These are phyloP conservation scores for Holtermanniella nyarrowii DNA, from an alignment of 768 basidiomycete species.

Conservation along the genomic window DNA sequence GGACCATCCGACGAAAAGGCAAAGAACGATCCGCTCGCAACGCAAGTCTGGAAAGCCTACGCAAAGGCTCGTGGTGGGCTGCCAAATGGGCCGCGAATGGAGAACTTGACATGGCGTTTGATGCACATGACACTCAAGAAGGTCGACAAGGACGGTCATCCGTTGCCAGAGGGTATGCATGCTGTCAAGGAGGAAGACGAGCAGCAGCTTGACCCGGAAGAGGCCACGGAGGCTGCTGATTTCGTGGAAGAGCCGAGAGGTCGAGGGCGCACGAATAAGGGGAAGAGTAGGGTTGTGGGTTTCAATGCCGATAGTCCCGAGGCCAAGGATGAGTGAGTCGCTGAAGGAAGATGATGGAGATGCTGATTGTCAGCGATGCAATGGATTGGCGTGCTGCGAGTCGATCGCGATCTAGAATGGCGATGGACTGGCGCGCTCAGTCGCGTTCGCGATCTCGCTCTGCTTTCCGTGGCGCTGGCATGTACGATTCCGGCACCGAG, in stretches of 20 bases:
- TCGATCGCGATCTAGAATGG: slow-evolving; percentile 67
- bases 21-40: slow-evolving; percentile 76
- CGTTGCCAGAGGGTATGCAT: slow-evolving; percentile 1
- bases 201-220: slow-evolving; percentile 10
- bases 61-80: slow-evolving; percentile 76
- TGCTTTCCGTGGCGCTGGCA: slow-evolving; percentile 50
- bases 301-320: slow-evolving; percentile 43
- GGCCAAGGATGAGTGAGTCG: slow-evolving; percentile 50
- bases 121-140: slow-evolving; percentile 91
- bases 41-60: slow-evolving; percentile 97
- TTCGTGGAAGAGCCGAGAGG: slow-evolving; percentile 13
- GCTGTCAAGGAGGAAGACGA: slow-evolving; percentile 10
- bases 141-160: slow-evolving; percentile 33
- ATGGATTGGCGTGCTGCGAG: slow-evolving; percentile 50
- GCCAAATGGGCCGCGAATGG: slow-evolving; percentile 90
- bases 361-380: slow-evolving; percentile 8
- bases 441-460: slow-evolving; percentile 47
- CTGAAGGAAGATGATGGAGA: slow-evolving; percentile 13
- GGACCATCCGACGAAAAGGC: slow-evolving; percentile 24
- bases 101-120: slow-evolving; percentile 97
- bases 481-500: slow-evolving; percentile 28
- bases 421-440: slow-evolving; percentile 70
- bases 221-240: slow-evolving; percentile 11
- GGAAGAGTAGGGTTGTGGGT: slow-evolving; percentile 37
- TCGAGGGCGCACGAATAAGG: slow-evolving; percentile 34